These are phyloP conservation scores for Claviceps africana DNA, from an alignment of 2,329 filamentous ascomycete genomes.

Conservation along the genomic window DNA sequence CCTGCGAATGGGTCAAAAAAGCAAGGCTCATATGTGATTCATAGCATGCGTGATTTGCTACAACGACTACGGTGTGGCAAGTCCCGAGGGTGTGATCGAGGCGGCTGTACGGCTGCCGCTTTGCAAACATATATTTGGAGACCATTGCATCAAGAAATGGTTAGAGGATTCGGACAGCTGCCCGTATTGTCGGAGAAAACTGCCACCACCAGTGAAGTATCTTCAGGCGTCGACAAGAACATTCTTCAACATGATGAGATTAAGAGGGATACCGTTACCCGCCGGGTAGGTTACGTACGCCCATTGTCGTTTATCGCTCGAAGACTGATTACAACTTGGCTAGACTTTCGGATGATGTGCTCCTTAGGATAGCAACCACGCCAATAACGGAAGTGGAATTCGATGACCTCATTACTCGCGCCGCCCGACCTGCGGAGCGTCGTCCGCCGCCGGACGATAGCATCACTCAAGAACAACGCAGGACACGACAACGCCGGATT, in stretches of 20 bases:
- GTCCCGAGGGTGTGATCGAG: conserved; percentile 45
- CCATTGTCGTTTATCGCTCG: neutral
- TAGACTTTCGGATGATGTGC: conserved; percentile 10
- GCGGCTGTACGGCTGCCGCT: conserved; percentile 42
- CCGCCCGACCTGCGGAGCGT: conserved; percentile 9
- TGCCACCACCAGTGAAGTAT: conserved; percentile 33
- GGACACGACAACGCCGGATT: conserved; percentile 15
- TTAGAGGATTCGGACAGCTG: conserved; percentile 48
- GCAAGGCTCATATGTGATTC: neutral
- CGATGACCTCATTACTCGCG: conserved; percentile 7
- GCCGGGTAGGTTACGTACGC: conserved; percentile 9
- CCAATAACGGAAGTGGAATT: conserved; percentile 8
- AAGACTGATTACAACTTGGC: neutral
- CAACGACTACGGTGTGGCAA: conserved; percentile 43
- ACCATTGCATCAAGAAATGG: conserved; percentile 53
- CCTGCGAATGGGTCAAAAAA: neutral
- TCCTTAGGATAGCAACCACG: conserved; percentile 8
- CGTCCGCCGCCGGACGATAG: conserved; percentile 16
- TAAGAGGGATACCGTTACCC: conserved; percentile 12
- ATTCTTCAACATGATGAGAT: conserved; percentile 19
- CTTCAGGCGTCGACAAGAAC: conserved; percentile 10
- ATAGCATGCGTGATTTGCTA: conserved; percentile 51
- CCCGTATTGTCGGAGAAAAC: conserved; percentile 49
- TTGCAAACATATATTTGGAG: conserved; percentile 51
- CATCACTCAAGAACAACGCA: conserved; percentile 13